A percentile compares a stretch with the other conserved stretches of the same genome.
These are phyloP conservation scores for Trifolium pratense DNA, from an alignment of 306 rosid species.

Conservation along the genomic window DNA sequence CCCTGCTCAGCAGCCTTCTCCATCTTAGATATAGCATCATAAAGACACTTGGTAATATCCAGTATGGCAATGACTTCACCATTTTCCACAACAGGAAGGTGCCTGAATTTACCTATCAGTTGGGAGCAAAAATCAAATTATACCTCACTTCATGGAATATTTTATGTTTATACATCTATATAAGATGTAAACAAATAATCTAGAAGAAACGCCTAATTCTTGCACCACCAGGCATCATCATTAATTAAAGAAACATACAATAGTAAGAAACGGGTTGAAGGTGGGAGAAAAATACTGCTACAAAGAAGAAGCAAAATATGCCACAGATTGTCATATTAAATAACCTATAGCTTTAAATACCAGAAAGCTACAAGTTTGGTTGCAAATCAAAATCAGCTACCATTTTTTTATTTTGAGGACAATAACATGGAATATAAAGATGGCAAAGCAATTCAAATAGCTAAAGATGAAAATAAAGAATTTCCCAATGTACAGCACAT, in stretches of 20 bases:
- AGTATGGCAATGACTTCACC: conserved; percentile 94
- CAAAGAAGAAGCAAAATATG: conserved; percentile 25
- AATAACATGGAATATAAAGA: not conserved
- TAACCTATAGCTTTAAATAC: not conserved
- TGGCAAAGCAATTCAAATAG: conserved; percentile 1
- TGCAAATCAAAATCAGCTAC: conserved; percentile 14
- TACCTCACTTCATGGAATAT: conserved; percentile 25
- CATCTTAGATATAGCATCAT: conserved; percentile 91
- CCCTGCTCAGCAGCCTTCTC: conserved; percentile 97
- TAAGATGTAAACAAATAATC: not conserved
- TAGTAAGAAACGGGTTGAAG: not conserved
- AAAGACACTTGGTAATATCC: conserved; percentile 92
- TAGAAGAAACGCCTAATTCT: conserved; percentile 20
- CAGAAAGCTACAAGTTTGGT: not conserved
- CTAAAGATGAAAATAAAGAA: not conserved
- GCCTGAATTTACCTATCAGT: conserved; percentile 89
- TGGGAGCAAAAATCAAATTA: conserved; percentile 14
- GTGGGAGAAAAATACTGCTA: not conserved
- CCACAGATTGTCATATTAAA: conserved; percentile 3
- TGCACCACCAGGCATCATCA: conserved; percentile 16
- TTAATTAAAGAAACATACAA: conserved; percentile 14
- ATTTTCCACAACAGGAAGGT: conserved; percentile 95
- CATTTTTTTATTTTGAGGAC: conserved; percentile 7
- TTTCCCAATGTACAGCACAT: not conserved
- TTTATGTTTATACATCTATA: conserved; percentile 19